Percentiles rank a stretch among this genome's conserved stretches.
These are phyloP conservation scores for Phialophora chinensis DNA, from an alignment of 2,329 filamentous ascomycete species.

Conservation along the genomic window DNA sequence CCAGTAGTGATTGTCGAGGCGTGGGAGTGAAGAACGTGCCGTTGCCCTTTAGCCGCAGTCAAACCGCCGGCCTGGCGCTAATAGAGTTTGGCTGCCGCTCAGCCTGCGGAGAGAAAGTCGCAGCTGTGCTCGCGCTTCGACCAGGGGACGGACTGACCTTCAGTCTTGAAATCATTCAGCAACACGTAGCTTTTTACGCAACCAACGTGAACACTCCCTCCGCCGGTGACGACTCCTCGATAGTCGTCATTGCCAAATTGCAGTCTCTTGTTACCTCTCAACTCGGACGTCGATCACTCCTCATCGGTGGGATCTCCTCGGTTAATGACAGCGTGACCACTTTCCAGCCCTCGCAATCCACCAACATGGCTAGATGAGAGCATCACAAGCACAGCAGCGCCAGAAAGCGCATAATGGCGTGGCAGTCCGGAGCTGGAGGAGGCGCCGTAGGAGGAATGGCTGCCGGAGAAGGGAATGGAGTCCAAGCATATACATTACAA, in stretches of 20 bases:
- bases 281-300: constrained; percentile 2
- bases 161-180: constrained; percentile 6
- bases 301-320: constrained; percentile 15
- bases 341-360: constrained; percentile 11
- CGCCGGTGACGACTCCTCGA: background rate
- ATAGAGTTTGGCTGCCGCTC: constrained; percentile 11
- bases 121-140: constrained; percentile 24
- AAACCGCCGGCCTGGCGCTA: constrained; percentile 21
- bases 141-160: constrained; percentile 15
- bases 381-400: constrained; percentile 29
- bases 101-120: constrained; percentile 16
- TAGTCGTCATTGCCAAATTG: constrained; percentile 2
- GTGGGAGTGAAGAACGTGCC: background rate
- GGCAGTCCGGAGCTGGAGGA: constrained; percentile 39
- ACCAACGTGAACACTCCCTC: background rate
- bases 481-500: constrained; percentile 41
- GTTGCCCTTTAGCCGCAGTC: constrained; percentile 11
- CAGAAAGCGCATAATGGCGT: constrained; percentile 40
- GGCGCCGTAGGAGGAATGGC: constrained; percentile 33
- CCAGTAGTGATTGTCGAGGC: background rate
- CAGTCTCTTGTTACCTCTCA: background rate
- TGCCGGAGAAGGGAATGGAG: constrained; percentile 35
- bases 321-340: constrained; percentile 26
- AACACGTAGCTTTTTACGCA: constrained; percentile 2
- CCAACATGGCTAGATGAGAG: constrained; percentile 39